A percentile compares a stretch with the other conserved stretches of the same genome.
Conservation (phyloP, 2,329 filamentous ascomycete genomes). For the Cercospora sesami region DNA sequence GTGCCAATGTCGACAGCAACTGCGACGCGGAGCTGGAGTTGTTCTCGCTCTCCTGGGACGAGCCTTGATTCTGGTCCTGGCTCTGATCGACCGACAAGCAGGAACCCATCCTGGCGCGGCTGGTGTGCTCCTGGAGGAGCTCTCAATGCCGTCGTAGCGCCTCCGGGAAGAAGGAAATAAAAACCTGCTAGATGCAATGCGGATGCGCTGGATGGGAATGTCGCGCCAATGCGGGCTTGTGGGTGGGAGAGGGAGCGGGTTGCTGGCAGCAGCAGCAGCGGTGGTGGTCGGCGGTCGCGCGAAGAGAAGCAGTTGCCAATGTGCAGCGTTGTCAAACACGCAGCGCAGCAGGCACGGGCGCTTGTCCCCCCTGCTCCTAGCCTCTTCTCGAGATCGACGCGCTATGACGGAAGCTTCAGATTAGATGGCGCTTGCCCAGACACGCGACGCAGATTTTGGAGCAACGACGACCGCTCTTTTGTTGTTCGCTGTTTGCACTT, state of each 20-base stretch:
- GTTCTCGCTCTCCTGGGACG: conserved; percentile 17
- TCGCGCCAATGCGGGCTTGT: not conserved
- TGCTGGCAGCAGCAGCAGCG: not conserved
- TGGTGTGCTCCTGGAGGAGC: conserved; percentile 9
- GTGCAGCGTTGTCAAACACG: not conserved
- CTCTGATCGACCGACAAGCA: conserved; percentile 18
- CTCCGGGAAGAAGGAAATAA: not conserved
- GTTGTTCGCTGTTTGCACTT: not conserved
- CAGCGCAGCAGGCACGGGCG: not conserved
- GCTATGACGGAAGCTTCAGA: conserved; percentile 3
- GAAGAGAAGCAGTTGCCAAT: not conserved
- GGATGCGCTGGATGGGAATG: not conserved
- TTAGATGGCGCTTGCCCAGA: conserved; percentile 1
- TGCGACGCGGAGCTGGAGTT: conserved; percentile 35
- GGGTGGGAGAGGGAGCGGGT: not conserved
- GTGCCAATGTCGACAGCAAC: conserved; percentile 40
- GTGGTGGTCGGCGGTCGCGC: not conserved
- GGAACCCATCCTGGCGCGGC: conserved; percentile 8
- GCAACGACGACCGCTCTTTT: not conserved
- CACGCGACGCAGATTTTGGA: not conserved
- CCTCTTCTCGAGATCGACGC: not conserved
- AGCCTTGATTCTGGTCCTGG: conserved; percentile 34
- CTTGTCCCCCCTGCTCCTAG: not conserved
- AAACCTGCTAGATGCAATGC: not conserved
- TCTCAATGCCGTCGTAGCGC: conserved; percentile 4